These are phyloP conservation scores for Pseudocercospora pini-densiflorae DNA, from an alignment of 2,329 filamentous ascomycete genomes.

Conservation along the genomic window DNA sequence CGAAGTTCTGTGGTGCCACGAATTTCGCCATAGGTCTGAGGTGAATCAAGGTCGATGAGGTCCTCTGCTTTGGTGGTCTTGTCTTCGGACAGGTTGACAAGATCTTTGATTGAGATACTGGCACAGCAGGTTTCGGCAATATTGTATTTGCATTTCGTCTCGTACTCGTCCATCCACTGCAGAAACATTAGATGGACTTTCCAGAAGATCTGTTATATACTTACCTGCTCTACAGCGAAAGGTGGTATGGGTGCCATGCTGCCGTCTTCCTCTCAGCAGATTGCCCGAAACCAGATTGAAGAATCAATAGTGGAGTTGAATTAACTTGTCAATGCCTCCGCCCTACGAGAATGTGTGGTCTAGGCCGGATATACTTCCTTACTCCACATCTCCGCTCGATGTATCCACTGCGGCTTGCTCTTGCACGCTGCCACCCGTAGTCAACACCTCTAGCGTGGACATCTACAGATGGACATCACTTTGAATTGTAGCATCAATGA, in stretches of 20 bases:
- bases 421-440: too few relatives aligned
- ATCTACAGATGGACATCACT: too few relatives aligned
- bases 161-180: conserved; percentile 63
- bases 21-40: conserved; percentile 75
- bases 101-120: conserved; percentile 72
- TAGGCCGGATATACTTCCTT: too few relatives aligned
- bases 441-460: background rate
- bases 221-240: conserved; percentile 74
- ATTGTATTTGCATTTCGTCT: conserved; percentile 63
- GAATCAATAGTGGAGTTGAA: background rate
- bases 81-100: conserved; percentile 64
- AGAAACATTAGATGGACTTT: conserved; percentile 6
- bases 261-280: background rate
- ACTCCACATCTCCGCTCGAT: too few relatives aligned
- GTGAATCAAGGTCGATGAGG: conserved; percentile 58
- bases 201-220: conserved; percentile 25
- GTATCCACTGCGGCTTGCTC: too few relatives aligned
- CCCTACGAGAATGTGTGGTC: too few relatives aligned
- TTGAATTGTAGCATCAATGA: too few relatives aligned
- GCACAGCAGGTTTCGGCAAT: conserved; percentile 80
- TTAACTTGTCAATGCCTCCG: too few relatives aligned
- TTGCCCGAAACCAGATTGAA: too few relatives aligned
- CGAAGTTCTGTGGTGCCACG: conserved; percentile 68
- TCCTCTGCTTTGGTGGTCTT: conserved; percentile 46
- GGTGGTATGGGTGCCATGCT: conserved; percentile 42